Evolutionary conservation across 768 basidiomycete genomes (phyloP), one percentile per base, ranked within the genome.

Genomic region (Agrocybe pediades): DNA sequence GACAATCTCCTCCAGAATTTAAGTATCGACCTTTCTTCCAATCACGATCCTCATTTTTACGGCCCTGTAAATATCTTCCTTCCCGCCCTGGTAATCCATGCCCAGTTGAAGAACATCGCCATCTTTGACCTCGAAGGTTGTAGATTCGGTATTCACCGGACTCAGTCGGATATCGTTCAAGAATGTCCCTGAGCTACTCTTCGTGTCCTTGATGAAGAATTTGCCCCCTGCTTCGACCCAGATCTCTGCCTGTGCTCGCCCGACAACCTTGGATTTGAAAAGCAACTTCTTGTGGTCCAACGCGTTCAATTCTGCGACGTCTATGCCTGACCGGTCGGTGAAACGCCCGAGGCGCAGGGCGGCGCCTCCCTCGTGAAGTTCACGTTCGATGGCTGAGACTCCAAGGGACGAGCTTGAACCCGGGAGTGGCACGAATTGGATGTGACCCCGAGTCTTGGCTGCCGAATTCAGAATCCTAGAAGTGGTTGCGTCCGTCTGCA

Each of bases 61-160:
- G 54, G 90, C 92, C 74, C 97, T 90, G 71, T 96, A 98, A 48
- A 96, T 94, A 70, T 98, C 95, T 74, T 98, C 95, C 6, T 90
- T 84, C 0, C 96, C 96, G 6, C 96, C 96, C 70, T 98, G 95
- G 71, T 97, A 99, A 68, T 98, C 95, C 23, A 98, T 93, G 2
- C 96, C 95, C 0, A 98, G 84, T 71, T 98, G 96, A 17, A 98
- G 72, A 24, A 98, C 81, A 72, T 98, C 95, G 1, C 96, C 96
- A 56, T 98, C 95, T 71, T 90, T 92, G 62, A 98, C 77, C 56
- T 82, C 82, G 55, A 79, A 86, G 0, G 92, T 82, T 33, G 85
- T 74, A 4, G 86, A 89, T 67, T 96, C 95, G 6, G 83, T 80
- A 43, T 88, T 89, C 11, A 95, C 94, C 0, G 87, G 78, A 29